Percentiles rank a stretch among this genome's conserved stretches.
Conservation (phyloP, 495 filamentous ascomycete species). For the Neurospora sp. region DNA sequence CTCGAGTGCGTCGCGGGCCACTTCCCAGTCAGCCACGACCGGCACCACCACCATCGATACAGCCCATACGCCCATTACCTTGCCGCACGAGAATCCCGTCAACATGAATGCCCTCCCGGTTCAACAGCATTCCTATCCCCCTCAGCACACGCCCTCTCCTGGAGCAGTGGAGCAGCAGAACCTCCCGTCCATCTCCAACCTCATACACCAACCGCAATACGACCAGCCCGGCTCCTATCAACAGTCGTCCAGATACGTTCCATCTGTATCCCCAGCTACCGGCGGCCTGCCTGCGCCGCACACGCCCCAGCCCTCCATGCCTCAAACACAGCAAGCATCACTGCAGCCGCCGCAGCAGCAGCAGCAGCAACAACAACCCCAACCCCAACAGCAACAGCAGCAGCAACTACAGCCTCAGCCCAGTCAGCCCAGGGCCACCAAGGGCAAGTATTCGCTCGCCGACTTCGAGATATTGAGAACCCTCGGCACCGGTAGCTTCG, state of each 20-base stretch:
- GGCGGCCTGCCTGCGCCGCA: constrained; percentile 14
- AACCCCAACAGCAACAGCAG: constrained; percentile 10
- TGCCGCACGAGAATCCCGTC: not conserved
- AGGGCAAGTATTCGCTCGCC: constrained; percentile 90
- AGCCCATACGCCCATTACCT: not conserved
- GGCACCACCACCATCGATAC: constrained; percentile 1
- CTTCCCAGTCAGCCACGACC: constrained; percentile 5
- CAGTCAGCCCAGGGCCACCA: constrained; percentile 55
- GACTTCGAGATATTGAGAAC: constrained; percentile 87
- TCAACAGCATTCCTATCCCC: constrained; percentile 22
- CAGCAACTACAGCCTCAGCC: constrained; percentile 13
- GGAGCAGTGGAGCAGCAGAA: constrained; percentile 40
- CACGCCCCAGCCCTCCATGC: not conserved
- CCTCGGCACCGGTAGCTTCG: constrained; percentile 93
- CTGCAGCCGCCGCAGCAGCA: constrained; percentile 2
- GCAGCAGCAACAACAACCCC: constrained; percentile 9
- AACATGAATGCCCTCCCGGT: constrained; percentile 27
- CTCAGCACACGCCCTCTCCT: constrained; percentile 22
- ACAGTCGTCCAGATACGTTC: constrained; percentile 7
- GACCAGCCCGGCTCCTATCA: constrained; percentile 32
- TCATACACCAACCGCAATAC: constrained; percentile 54
- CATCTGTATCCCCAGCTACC: constrained; percentile 13
- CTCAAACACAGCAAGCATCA: constrained; percentile 12
- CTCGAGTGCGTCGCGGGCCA: constrained; percentile 16
- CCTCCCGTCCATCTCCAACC: constrained; percentile 57